These are phyloP conservation scores for Aschersonia sp. DNA, from an alignment of 2,329 filamentous ascomycete genomes.

Conservation along the genomic window DNA sequence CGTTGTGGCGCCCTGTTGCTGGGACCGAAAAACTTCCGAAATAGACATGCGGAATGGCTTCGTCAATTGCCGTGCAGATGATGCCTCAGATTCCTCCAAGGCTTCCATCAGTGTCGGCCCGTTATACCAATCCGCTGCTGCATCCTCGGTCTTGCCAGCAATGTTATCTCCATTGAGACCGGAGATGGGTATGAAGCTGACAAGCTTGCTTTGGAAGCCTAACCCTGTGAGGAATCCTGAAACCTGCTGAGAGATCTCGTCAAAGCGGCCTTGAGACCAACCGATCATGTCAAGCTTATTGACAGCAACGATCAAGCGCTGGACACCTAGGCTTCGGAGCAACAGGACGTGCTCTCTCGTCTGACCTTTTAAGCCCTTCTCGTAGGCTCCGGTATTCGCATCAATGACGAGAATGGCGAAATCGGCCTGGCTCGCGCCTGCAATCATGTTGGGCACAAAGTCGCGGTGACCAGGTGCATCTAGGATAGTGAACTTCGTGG, in stretches of 20 bases:
- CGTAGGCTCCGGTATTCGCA: constrained; percentile 78
- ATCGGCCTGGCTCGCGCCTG: constrained; percentile 87
- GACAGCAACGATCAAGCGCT: constrained; percentile 74
- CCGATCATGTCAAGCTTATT: constrained; percentile 86
- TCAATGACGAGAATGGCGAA: constrained; percentile 93
- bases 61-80: constrained; percentile 47
- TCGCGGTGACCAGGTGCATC: constrained; percentile 91
- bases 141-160: constrained; percentile 38
- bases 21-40: constrained; percentile 70
- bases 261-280: constrained; percentile 73
- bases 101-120: constrained; percentile 70
- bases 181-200: constrained; percentile 80
- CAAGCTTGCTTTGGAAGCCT: constrained; percentile 67
- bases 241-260: constrained; percentile 74
- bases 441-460: constrained; percentile 98
- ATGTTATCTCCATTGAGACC: constrained; percentile 85
- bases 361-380: constrained; percentile 84
- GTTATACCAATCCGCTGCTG: constrained; percentile 60
- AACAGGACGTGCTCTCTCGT: constrained; percentile 88
- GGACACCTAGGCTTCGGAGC: constrained; percentile 79
- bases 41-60: constrained; percentile 79
- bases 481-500: constrained; percentile 79
- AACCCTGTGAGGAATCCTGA: constrained; percentile 68
- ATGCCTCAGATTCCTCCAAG: constrained; percentile 68
- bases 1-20: constrained; percentile 68